Percentiles rank a stretch among this genome's conserved stretches.
phyloP scores from a whole-genome alignment of 352 stramenopile genomes.

The Phytopythium sindhum region DNA sequence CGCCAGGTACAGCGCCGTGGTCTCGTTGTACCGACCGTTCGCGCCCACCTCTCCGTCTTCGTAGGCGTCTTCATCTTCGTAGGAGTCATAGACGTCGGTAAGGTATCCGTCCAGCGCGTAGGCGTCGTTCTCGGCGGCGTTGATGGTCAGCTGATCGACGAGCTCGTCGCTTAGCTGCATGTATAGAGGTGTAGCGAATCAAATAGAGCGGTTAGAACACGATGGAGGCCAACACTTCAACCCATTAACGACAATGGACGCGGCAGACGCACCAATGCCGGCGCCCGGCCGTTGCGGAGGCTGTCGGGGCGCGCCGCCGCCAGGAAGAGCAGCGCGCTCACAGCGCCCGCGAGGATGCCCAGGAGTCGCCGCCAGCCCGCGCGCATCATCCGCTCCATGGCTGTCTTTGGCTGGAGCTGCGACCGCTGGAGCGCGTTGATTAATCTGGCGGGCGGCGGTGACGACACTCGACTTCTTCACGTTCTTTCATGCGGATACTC shows the following conservation, averaged over 20 bases:
- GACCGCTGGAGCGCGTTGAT: too few species aligned
- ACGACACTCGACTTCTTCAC: neutral
- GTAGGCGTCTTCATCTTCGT: neutral
- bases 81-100: neutral
- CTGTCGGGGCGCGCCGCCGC: neutral
- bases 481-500: neutral
- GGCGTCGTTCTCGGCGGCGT: neutral
- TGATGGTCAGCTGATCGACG: neutral
- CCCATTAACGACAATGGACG: too few species aligned
- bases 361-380: neutral
- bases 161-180: too few species aligned
- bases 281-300: neutral
- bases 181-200: too few species aligned
- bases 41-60: neutral
- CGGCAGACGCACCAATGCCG: too few species aligned
- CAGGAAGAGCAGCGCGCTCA: neutral
- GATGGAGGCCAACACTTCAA: too few species aligned
- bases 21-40: constrained; percentile 52
- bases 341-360: neutral
- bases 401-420: too few species aligned
- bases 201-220: too few species aligned
- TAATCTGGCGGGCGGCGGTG: neutral
- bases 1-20: constrained; percentile 65
- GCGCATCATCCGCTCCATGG: too few species aligned
- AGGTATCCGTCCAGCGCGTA: too few species aligned